phyloP scores from a whole-genome alignment of 345 rosid genomes.

The Syzygium oleosum region DNA sequence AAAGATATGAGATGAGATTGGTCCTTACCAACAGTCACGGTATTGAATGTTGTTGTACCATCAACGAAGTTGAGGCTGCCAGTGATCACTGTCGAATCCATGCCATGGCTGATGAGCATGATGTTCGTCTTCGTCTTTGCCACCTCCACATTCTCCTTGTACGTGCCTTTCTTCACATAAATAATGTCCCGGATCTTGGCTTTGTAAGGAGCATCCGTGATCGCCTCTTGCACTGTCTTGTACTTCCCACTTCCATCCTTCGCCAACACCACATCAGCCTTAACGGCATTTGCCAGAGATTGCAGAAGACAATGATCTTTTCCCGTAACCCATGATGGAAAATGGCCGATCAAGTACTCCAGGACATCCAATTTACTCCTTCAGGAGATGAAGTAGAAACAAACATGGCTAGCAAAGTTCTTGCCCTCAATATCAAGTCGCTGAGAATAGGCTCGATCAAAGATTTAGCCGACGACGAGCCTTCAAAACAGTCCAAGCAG shows the following conservation, averaged over 20 bases:
- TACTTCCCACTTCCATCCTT: slow-evolving; percentile 69
- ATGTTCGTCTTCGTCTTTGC: slow-evolving; percentile 59
- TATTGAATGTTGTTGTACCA: slow-evolving; percentile 59
- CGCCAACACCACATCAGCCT: slow-evolving; percentile 62
- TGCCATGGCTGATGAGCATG: slow-evolving; percentile 80
- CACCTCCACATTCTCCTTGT: slow-evolving; percentile 59
- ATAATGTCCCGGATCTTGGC: slow-evolving; percentile 50
- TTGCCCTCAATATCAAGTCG: slow-evolving; percentile 47
- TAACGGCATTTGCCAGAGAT: slow-evolving; percentile 19
- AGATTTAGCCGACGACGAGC: slow-evolving; percentile 7
- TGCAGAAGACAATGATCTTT: slow-evolving; percentile 40
- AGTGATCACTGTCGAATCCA: slow-evolving; percentile 48
- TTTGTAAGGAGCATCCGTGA: slow-evolving; percentile 49
- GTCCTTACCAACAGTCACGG: slow-evolving; percentile 68
- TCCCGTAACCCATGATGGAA: slow-evolving; percentile 57
- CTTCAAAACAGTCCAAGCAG: slow-evolving; percentile 50
- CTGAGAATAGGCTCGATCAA: slow-evolving; percentile 18
- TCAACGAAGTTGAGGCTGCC: slow-evolving; percentile 50
- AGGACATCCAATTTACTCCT: background rate
- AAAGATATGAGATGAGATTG: background rate
- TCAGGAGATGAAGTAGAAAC: slow-evolving; percentile 22
- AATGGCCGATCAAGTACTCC: slow-evolving; percentile 4
- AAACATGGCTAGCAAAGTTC: slow-evolving; percentile 47
- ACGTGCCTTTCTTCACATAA: slow-evolving; percentile 68
- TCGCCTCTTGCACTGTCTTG: slow-evolving; percentile 63